Evolutionary conservation across 2,329 filamentous ascomycete genomes (phyloP).

Genomic region (Claviceps sp.): DNA sequence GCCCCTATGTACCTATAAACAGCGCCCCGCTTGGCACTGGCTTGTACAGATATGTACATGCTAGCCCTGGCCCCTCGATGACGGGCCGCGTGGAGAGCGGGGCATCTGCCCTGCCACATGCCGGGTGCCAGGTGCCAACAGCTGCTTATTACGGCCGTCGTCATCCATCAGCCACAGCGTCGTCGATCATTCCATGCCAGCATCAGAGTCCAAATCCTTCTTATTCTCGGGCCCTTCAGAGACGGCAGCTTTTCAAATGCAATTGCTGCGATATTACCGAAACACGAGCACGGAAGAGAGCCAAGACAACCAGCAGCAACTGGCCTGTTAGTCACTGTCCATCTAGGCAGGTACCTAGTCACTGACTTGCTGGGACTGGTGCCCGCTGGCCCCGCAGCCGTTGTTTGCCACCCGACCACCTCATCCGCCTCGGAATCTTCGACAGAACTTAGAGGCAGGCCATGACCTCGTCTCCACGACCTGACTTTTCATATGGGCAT

Average conservation of each 20-base stretch:
- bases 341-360: too few species aligned
- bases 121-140: background rate
- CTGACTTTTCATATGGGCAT: background rate
- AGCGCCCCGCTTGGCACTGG: background rate
- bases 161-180: background rate
- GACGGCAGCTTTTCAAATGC: too few species aligned
- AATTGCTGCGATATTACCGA: too few species aligned
- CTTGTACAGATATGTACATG: background rate
- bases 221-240: too few species aligned
- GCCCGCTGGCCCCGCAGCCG: background rate
- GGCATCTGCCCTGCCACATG: background rate
- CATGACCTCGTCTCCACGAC: conserved; percentile 2
- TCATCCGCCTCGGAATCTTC: background rate
- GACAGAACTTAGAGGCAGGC: background rate
- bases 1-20: too few species aligned
- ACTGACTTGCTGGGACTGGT: background rate
- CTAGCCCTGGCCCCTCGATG: background rate
- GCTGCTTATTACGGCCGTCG: background rate
- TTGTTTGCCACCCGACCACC: background rate
- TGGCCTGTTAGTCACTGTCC: too few species aligned
- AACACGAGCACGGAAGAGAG: too few species aligned
- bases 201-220: background rate
- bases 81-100: conserved; percentile 2
- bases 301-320: too few species aligned
- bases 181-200: background rate